Percentiles rank a stretch among this genome's conserved stretches.
Evolutionary conservation across 208 protist species (phyloP).

Genomic region (Crithidia mellificae): DNA sequence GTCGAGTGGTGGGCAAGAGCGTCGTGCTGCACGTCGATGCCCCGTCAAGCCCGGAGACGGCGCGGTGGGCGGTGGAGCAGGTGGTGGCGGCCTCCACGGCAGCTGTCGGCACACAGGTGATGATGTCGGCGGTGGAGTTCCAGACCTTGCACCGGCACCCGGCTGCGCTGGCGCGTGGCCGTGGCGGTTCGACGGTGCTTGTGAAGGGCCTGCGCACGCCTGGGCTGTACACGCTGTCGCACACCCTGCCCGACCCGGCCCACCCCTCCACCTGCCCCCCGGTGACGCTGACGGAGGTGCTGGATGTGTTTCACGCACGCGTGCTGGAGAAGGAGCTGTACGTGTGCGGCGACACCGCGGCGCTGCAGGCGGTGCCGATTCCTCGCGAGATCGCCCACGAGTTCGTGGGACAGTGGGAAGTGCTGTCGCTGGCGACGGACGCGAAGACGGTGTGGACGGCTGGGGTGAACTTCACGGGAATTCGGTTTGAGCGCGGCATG

Average conservation of each 20-base stretch:
- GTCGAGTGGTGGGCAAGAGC: constrained; percentile 60
- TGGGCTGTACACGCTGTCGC: constrained; percentile 77
- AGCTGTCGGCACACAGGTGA: constrained; percentile 38
- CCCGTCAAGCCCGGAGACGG: constrained; percentile 26
- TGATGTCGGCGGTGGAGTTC: constrained; percentile 62
- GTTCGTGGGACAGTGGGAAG: constrained; percentile 81
- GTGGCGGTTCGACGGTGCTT: constrained; percentile 58
- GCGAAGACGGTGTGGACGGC: constrained; percentile 53
- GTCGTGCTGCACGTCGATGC: constrained; percentile 70
- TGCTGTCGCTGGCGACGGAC: constrained; percentile 73
- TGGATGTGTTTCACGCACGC: constrained; percentile 78
- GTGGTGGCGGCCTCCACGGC: constrained; percentile 38
- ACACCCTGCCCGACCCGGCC: constrained; percentile 60
- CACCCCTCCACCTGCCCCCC: constrained; percentile 71
- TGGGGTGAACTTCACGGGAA: constrained; percentile 59
- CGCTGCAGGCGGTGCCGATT: constrained; percentile 68
- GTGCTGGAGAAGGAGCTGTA: constrained; percentile 63
- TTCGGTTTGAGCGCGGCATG: constrained; percentile 56
- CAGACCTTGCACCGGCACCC: constrained; percentile 41
- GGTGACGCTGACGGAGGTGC: constrained; percentile 50
- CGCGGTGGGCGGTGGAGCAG: constrained; percentile 44
- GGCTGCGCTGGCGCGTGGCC: constrained; percentile 39
- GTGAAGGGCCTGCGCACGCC: constrained; percentile 58
- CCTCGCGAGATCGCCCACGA: constrained; percentile 59
- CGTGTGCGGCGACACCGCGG: constrained; percentile 69